Evolutionary conservation across 345 rosid species (phyloP).

Genomic region (Excoecaria agallocha): DNA sequence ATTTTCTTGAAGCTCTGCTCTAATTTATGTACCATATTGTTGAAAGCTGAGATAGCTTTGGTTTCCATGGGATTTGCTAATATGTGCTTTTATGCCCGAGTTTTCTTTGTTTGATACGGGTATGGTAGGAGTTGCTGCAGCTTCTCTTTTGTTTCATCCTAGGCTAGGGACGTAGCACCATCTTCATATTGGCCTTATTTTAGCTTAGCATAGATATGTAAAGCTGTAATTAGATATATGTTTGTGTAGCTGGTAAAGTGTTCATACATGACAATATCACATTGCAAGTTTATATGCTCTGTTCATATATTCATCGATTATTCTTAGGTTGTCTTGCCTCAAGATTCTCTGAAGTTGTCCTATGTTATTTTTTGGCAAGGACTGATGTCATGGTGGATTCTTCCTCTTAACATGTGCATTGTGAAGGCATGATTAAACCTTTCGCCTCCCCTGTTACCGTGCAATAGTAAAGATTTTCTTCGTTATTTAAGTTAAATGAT

Average conservation of each 20-base stretch:
- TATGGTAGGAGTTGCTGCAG: not conserved
- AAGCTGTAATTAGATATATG: not conserved
- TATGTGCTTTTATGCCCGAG: not conserved
- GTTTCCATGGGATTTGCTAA: not conserved
- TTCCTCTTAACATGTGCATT: not conserved
- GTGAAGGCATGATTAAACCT: not conserved
- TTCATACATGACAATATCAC: not conserved
- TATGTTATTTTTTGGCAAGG: not conserved
- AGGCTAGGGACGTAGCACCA: not conserved
- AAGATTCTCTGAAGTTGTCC: not conserved
- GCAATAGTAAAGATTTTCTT: not conserved
- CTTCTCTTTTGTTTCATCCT: not conserved
- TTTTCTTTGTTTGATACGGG: not conserved
- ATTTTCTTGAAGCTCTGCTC: not conserved
- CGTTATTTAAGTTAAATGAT: too few species aligned
- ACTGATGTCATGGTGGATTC: not conserved
- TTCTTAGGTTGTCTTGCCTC: too few species aligned
- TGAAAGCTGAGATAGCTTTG: not conserved
- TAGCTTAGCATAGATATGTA: not conserved
- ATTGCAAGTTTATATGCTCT: not conserved
- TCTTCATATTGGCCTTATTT: not conserved
- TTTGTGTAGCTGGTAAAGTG: not conserved
- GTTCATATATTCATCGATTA: too few species aligned
- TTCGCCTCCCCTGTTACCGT: not conserved
- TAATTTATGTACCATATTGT: not conserved